phyloP scores from a whole-genome alignment of 352 stramenopile genomes.

The Plasmopara halstedii region DNA sequence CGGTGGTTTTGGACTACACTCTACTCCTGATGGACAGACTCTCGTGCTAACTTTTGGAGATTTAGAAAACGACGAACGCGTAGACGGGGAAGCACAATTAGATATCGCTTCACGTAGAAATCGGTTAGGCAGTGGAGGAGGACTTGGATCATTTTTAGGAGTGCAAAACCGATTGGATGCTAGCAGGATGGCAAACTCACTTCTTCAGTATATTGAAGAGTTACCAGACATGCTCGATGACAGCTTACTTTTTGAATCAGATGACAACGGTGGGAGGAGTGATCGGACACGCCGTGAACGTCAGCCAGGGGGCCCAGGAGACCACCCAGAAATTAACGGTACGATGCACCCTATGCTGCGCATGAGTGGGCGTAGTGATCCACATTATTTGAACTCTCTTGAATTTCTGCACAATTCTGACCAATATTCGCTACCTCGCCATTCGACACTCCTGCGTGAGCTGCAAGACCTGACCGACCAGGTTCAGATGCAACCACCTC shows the following conservation, averaged over 20 bases:
- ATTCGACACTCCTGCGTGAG: slow-evolving; percentile 66
- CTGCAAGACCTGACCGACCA: slow-evolving; percentile 70
- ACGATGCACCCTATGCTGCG: slow-evolving; percentile 39
- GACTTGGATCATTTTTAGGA: slow-evolving; percentile 2
- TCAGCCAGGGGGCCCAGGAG: slow-evolving; percentile 12
- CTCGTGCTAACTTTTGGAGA: slow-evolving; percentile 37
- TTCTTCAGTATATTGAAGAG: slow-evolving; percentile 57
- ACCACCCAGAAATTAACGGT: slow-evolving; percentile 7
- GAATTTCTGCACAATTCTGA: slow-evolving; percentile 19
- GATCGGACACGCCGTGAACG: slow-evolving; percentile 34
- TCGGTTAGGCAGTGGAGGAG: slow-evolving; percentile 5
- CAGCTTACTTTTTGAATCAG: slow-evolving; percentile 49
- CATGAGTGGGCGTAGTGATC: slow-evolving; percentile 28
- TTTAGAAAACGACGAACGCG: slow-evolving; percentile 19
- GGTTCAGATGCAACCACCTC: slow-evolving; percentile 57
- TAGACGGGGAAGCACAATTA: slow-evolving; percentile 1
- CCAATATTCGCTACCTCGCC: slow-evolving; percentile 44
- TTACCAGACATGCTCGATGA: slow-evolving; percentile 44
- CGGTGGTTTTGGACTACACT: slow-evolving; percentile 3
- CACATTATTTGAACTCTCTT: slow-evolving; percentile 21
- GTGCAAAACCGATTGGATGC: slow-evolving; percentile 11
- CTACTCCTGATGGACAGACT: slow-evolving; percentile 22
- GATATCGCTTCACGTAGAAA: slow-evolving; percentile 1
- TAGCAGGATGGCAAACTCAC: slow-evolving; percentile 20
- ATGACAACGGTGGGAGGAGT: slow-evolving; percentile 30